phyloP scores from a whole-genome alignment of 345 rosid genomes.

The Pugionium cornutum region DNA sequence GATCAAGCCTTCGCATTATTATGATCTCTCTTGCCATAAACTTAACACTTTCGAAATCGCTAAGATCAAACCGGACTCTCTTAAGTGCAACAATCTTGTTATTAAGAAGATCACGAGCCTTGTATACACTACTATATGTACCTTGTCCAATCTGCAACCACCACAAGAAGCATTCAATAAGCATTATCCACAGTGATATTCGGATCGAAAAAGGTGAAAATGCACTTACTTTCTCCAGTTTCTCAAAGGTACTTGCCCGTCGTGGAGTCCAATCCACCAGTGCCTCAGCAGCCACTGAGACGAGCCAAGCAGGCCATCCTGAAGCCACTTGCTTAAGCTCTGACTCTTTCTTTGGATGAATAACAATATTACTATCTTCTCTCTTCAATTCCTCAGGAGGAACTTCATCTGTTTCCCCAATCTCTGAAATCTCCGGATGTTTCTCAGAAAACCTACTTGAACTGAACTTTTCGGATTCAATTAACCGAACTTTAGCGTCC shows the following conservation, averaged over 20 bases:
- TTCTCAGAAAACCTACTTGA: slow-evolving; percentile 55
- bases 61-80: slow-evolving; percentile 78
- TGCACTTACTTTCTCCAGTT: slow-evolving; percentile 75
- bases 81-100: slow-evolving; percentile 83
- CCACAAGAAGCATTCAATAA: neutral
- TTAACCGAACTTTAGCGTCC: slow-evolving; percentile 53
- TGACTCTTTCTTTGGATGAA: slow-evolving; percentile 42
- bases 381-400: slow-evolving; percentile 16
- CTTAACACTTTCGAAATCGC: slow-evolving; percentile 78
- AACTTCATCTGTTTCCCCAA: slow-evolving; percentile 40
- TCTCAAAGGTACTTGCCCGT: slow-evolving; percentile 80
- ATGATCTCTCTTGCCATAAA: slow-evolving; percentile 94
- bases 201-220: slow-evolving; percentile 39
- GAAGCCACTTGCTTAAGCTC: slow-evolving; percentile 54
- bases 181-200: neutral
- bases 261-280: slow-evolving; percentile 89
- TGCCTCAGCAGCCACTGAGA: slow-evolving; percentile 80
- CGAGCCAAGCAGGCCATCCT: slow-evolving; percentile 97
- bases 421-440: slow-evolving; percentile 39
- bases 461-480: slow-evolving; percentile 54
- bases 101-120: slow-evolving; percentile 68
- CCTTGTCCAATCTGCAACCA: slow-evolving; percentile 93
- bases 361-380: slow-evolving; percentile 23
- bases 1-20: slow-evolving; percentile 81
- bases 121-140: slow-evolving; percentile 90